Conservation (phyloP, 2,329 filamentous ascomycete species). For the Cladophialophora yegresii region DNA sequence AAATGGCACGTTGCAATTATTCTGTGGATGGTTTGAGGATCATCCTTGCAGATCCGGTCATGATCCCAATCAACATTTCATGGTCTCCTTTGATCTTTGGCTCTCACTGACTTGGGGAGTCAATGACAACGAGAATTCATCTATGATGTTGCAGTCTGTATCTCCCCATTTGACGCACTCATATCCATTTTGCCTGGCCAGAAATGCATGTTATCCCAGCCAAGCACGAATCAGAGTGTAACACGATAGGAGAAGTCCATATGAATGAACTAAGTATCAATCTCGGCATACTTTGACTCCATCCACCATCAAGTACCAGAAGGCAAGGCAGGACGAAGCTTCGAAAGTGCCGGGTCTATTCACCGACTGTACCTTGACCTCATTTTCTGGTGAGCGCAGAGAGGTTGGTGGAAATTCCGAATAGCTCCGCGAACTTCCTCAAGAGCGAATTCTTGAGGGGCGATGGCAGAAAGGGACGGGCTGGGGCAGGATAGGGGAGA, state of each 20-base stretch:
- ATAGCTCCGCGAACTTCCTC: background rate
- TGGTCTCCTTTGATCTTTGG: background rate
- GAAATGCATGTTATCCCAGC: constrained; percentile 15
- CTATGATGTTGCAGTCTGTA: constrained; percentile 2
- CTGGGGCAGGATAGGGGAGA: constrained; percentile 1
- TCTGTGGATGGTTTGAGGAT: background rate
- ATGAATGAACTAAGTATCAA: constrained; percentile 54
- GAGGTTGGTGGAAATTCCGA: constrained; percentile 3
- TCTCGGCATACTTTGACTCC: constrained; percentile 48
- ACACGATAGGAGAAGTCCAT: constrained; percentile 16
- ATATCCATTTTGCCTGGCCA: constrained; percentile 13
- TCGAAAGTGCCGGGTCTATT: constrained; percentile 32
- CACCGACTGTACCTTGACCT: constrained; percentile 11
- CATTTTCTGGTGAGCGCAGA: constrained; percentile 19
- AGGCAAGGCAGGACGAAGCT: constrained; percentile 34
- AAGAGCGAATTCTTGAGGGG: background rate
- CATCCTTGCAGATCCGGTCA: background rate
- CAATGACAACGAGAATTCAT: background rate
- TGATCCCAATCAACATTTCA: background rate
- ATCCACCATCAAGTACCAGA: constrained; percentile 28
- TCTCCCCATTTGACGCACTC: constrained; percentile 21
- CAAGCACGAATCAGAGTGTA: constrained; percentile 16
- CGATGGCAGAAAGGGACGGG: background rate
- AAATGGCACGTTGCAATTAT: background rate
- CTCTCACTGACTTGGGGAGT: background rate